Conservation (phyloP, 495 filamentous ascomycete genomes). For the Viridothelium virens region DNA sequence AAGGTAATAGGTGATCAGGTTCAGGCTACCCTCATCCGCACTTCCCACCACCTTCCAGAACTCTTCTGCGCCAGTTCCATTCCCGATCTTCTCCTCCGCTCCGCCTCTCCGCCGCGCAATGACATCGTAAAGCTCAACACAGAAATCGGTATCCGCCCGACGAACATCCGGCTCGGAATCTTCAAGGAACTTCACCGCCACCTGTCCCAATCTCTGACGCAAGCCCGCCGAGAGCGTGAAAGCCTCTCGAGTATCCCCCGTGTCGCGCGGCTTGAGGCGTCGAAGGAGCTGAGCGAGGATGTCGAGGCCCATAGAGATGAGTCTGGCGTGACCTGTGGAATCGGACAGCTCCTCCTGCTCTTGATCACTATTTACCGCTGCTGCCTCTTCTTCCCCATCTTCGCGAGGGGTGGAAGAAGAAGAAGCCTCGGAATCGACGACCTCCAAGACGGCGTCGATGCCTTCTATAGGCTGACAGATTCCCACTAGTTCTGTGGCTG, state of each 20-base stretch:
- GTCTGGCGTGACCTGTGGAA: not conserved
- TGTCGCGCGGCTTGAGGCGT: slow-evolving; percentile 10
- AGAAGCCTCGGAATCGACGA: slow-evolving; percentile 33
- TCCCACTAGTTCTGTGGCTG: slow-evolving; percentile 46
- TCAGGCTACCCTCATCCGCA: slow-evolving; percentile 35
- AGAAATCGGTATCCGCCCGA: slow-evolving; percentile 68
- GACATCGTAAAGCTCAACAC: slow-evolving; percentile 62
- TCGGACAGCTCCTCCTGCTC: not conserved
- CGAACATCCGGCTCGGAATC: slow-evolving; percentile 70
- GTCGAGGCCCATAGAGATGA: slow-evolving; percentile 20
- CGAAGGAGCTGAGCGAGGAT: slow-evolving; percentile 22
- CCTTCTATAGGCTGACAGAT: slow-evolving; percentile 41
- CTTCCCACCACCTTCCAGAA: slow-evolving; percentile 38
- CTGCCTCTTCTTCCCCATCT: slow-evolving; percentile 8
- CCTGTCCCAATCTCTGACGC: slow-evolving; percentile 28
- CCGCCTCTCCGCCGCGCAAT: slow-evolving; percentile 36
- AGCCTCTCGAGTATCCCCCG: slow-evolving; percentile 26
- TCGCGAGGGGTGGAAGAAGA: slow-evolving; percentile 2
- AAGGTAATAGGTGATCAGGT: slow-evolving; percentile 39
- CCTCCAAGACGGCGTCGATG: slow-evolving; percentile 46
- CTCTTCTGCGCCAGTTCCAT: slow-evolving; percentile 19
- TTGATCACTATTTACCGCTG: not conserved
- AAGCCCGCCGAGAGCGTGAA: slow-evolving; percentile 39
- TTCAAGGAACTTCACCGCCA: slow-evolving; percentile 53
- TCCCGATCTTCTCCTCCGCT: slow-evolving; percentile 23